Evolutionary conservation across 352 stramenopile genomes (phyloP).

Genomic region (Phytophthora litchii): DNA sequence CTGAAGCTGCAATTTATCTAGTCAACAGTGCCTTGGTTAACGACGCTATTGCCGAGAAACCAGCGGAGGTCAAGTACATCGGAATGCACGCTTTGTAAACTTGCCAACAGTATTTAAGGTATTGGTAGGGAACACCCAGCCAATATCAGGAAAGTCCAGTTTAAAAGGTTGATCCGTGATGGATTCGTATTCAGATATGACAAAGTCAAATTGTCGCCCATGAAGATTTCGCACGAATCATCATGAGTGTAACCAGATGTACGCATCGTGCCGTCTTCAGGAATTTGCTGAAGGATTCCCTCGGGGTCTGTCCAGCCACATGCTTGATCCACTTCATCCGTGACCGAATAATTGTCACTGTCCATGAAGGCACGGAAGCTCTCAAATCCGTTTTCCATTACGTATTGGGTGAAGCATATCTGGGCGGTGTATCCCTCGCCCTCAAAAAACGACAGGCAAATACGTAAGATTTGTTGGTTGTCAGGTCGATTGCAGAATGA

Average conservation of each 20-base stretch:
- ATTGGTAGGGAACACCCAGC: conserved; percentile 37
- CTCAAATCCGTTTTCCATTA: conserved; percentile 40
- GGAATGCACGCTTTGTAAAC: conserved; percentile 52
- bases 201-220: too few relatives aligned
- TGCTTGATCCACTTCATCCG: conserved; percentile 19
- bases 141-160: conserved; percentile 43
- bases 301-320: too few relatives aligned
- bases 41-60: neutral
- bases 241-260: too few relatives aligned
- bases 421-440: conserved; percentile 43
- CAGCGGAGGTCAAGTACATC: conserved; percentile 13
- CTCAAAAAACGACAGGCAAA: conserved; percentile 54
- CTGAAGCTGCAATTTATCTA: neutral
- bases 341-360: conserved; percentile 29
- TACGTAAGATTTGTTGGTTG: too few relatives aligned
- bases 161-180: conserved; percentile 32
- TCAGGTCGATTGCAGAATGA: too few relatives aligned
- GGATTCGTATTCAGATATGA: conserved; percentile 5
- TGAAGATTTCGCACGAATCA: too few relatives aligned
- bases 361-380: conserved; percentile 51
- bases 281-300: too few relatives aligned
- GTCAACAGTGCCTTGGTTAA: conserved; percentile 8
- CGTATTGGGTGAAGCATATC: conserved; percentile 41
- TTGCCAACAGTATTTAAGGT: conserved; percentile 43
- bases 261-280: too few relatives aligned